Percentiles rank a stretch among this genome's conserved stretches.
These are phyloP conservation scores for Boletus mariae DNA, from an alignment of 1,284 basidiomycete species.

Conservation along the genomic window DNA sequence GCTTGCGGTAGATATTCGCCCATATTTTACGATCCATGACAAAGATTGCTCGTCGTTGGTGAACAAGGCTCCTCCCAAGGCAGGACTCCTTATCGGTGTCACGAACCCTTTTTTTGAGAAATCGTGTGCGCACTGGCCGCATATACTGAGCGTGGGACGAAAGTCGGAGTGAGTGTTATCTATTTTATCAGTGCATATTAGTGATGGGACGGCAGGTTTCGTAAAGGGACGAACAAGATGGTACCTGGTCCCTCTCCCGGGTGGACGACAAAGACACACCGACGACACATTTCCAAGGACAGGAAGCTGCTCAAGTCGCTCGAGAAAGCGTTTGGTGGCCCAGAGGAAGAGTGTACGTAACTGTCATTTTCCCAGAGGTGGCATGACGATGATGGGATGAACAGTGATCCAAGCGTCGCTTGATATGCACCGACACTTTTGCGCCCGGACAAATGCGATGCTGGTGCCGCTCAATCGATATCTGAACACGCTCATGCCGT, in stretches of 20 bases:
- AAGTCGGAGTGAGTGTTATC: slow-evolving; percentile 37
- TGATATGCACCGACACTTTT: slow-evolving; percentile 81
- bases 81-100: slow-evolving; percentile 84
- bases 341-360: slow-evolving; percentile 51
- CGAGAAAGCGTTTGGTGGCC: slow-evolving; percentile 53
- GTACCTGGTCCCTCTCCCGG: slow-evolving; percentile 58
- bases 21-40: slow-evolving; percentile 96
- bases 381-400: not conserved
- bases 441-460: slow-evolving; percentile 82
- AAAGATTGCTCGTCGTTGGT: slow-evolving; percentile 75
- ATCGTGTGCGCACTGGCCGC: slow-evolving; percentile 90
- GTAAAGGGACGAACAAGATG: slow-evolving; percentile 17
- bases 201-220: slow-evolving; percentile 6
- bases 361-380: not conserved
- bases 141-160: slow-evolving; percentile 70
- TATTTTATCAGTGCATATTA: not conserved
- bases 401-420: slow-evolving; percentile 62
- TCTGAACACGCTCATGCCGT: slow-evolving; percentile 85
- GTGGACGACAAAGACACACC: slow-evolving; percentile 78
- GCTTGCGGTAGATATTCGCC: slow-evolving; percentile 81
- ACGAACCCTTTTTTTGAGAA: slow-evolving; percentile 95
- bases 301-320: slow-evolving; percentile 65
- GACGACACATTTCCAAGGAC: slow-evolving; percentile 86
- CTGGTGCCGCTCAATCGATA: slow-evolving; percentile 93
- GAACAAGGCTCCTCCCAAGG: slow-evolving; percentile 79